These are phyloP conservation scores for Xerocomus amazonicus DNA, from an alignment of 1,284 basidiomycete species.

Conservation along the genomic window DNA sequence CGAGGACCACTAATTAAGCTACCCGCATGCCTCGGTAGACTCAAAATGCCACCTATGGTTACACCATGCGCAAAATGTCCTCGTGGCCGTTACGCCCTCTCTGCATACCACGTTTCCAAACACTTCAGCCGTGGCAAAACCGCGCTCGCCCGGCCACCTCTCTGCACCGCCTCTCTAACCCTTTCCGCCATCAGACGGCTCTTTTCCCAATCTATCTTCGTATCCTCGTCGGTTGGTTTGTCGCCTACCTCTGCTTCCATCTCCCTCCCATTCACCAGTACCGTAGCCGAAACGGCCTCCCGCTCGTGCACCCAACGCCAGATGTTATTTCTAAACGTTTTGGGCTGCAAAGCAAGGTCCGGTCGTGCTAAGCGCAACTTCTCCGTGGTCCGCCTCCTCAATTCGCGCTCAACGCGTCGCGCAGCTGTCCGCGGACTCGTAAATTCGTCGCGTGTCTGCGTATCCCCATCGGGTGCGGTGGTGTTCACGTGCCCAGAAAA, in stretches of 20 bases:
- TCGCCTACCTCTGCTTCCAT: not conserved
- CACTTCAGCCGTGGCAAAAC: conserved; percentile 31
- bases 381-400: conserved; percentile 26
- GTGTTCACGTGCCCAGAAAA: not conserved
- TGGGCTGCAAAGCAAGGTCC: conserved; percentile 19
- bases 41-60: too few relatives aligned
- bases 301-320: not conserved
- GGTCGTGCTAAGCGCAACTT: conserved; percentile 31
- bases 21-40: too few relatives aligned
- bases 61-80: too few relatives aligned
- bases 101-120: conserved; percentile 15
- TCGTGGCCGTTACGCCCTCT: not conserved
- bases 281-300: not conserved
- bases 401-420: conserved; percentile 18
- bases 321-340: not conserved
- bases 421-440: conserved; percentile 19
- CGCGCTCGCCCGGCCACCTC: conserved; percentile 18
- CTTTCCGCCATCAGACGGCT: conserved; percentile 23
- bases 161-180: conserved; percentile 21
- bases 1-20: too few relatives aligned
- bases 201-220: conserved; percentile 27
- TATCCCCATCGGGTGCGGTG: not conserved
- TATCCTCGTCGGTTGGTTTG: conserved; percentile 9
- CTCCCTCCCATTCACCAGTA: not conserved
- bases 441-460: not conserved